These are phyloP conservation scores for Oemleria cerasiformis DNA, from an alignment of 306 rosid species.

Conservation along the genomic window DNA sequence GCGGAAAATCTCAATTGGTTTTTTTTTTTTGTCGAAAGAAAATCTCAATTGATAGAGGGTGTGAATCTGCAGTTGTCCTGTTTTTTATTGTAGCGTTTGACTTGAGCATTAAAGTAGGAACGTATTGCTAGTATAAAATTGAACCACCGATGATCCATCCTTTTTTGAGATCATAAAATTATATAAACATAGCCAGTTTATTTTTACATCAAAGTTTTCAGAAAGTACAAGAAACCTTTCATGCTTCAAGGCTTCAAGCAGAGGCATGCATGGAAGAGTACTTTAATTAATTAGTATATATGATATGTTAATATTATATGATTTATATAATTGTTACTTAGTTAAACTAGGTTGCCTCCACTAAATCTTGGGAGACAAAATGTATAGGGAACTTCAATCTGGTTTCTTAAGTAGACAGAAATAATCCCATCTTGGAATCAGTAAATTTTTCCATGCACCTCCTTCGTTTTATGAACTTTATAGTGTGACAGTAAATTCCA, in stretches of 20 bases:
- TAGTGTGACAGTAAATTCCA: too few species aligned
- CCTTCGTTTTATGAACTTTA: too few species aligned
- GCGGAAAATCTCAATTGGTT: too few species aligned
- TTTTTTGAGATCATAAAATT: not conserved
- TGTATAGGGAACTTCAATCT: slow-evolving; percentile 11
- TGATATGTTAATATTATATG: too few species aligned
- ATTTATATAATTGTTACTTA: not conserved
- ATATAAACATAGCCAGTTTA: not conserved
- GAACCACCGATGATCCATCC: not conserved
- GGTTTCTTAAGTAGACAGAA: slow-evolving; percentile 10
- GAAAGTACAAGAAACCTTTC: slow-evolving; percentile 3
- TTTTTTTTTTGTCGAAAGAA: too few species aligned
- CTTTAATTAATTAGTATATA: not conserved
- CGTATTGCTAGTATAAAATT: not conserved
- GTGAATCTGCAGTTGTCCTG: not conserved
- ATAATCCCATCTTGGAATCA: slow-evolving; percentile 8
- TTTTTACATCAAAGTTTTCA: slow-evolving; percentile 1
- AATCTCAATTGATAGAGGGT: too few species aligned
- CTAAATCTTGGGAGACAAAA: slow-evolving; percentile 19
- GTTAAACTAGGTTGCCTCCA: not conserved
- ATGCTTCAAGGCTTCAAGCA: not conserved
- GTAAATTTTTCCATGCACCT: not conserved
- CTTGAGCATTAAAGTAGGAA: not conserved
- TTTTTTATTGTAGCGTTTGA: slow-evolving; percentile 1
- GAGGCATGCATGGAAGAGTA: slow-evolving; percentile 5